Base-by-base conservation (phyloP, 2,329 filamentous ascomycete genomes). In the Colletotrichum cereale region DNA sequence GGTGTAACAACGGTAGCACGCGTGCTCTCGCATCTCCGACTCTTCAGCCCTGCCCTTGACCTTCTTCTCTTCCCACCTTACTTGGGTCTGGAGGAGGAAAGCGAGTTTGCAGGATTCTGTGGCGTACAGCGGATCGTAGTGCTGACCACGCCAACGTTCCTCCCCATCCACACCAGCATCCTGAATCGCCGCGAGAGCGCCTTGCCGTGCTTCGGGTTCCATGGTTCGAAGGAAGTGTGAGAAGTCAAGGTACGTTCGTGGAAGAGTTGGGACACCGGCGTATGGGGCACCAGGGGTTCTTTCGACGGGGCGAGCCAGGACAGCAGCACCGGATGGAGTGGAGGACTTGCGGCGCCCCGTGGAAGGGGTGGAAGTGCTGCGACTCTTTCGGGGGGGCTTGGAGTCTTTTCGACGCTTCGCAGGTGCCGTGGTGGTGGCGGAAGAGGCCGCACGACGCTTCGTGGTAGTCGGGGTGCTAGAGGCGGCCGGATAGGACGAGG, bases 1-100 rank as follows among this genome's bases (percentile, higher is more conserved):
- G 73, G 66, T 79, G 75, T 62, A 77, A 12, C 56, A 50, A 11
- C 55, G 56, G 16, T 67, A 67, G 56, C 65, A 52, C 2, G 34
- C 65, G 26, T 67, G 31, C 14, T 62, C 31, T 21, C 16, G n/a
- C 18, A 16, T 1, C 29, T 26, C 18, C 16, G 14, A 18, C 16
- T 50, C 47, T 18, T 48, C 31, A 11, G 6, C n/a, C 4, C 18
- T 3, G 24, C 44, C 18, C 1, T 29, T 18, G 29, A 8, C 36
- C 26, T 10, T 24, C 10, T 21, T 12, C 16, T 14, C 31, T 4
- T 5, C 4, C 18, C 11, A 16, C 5, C 5, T 21, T 16, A 0
- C 10, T 29, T 62, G 44, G 10, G 31, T 44, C 24, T 38, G n/a
- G 34, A 52, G 29, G 44, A 62, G 47, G 16, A 62, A 62, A 6